Evolutionary conservation across 805 yeast species (phyloP), one percentile per base, ranked within the genome.

Genomic region (Jamesozyma hellenica): DNA sequence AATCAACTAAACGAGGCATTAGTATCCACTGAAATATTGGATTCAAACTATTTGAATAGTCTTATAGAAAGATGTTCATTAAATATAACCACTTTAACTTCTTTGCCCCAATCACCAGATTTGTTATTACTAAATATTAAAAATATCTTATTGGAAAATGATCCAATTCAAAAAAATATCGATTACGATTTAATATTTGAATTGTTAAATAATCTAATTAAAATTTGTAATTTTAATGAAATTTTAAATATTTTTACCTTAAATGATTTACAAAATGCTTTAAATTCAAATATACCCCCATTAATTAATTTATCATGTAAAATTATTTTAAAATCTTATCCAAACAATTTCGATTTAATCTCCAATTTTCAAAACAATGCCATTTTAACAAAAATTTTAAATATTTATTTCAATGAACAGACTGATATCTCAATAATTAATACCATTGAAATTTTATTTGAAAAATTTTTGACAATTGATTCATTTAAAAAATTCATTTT

Each of bases 301-400:
- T 36, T 59, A 31, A 36, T 48, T 1, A 48, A 40, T 14, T 42
- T 52, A 7, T 56, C 58, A 5, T 54, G 59, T 36, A 50, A 48
- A 28, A 52, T 58, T 9, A 45, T 59, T n/a, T 41, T 46, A 10
- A 40, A 40, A 13, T 56, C 62, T 3, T 44, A 47, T 30, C 63
- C 63, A 16, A 51, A 46, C 40, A 55, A 53, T 7, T 35, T 50
- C 9, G 48, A 56, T 36, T 50, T 57, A 4, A 33, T 46, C 16
- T 45, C 51, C 8, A 43, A 34, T 14, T 30, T 55, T 3, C 26
- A 28, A 8, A 23, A 17, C 9, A 28, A 33, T 15, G 60, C 51
- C 33, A 44, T 53, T 3, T 27, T 56, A 4, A 26, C 9, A 12
- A n/a, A 12, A 8, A 4, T 38, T 5, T 17, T 59, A 28, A 37